These are phyloP conservation scores for Lolium multiflorum DNA, from an alignment of 176 grass and related monocot genomes.

Conservation along the genomic window DNA sequence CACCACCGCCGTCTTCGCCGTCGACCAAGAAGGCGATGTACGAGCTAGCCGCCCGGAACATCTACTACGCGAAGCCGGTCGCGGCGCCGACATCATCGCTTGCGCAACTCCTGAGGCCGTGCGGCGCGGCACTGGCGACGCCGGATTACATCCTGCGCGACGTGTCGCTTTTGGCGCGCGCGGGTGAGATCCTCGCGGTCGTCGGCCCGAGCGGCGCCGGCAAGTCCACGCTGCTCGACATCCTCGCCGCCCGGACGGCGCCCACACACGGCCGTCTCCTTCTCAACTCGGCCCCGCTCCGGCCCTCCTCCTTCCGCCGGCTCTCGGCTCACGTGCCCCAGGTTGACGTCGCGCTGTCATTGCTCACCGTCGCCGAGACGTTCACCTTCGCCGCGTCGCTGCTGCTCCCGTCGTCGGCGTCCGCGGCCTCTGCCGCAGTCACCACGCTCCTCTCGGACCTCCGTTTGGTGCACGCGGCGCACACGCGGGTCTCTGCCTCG, in stretches of 20 bases:
- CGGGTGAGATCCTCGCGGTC: conserved; percentile 86
- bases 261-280: conserved; percentile 70
- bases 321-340: conserved; percentile 88
- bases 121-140: conserved; percentile 39
- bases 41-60: conserved; percentile 75
- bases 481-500: conserved; percentile 64
- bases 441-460: conserved; percentile 63
- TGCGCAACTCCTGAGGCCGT: conserved; percentile 47
- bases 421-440: conserved; percentile 38
- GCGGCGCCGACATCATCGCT: conserved; percentile 37
- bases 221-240: conserved; percentile 93
- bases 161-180: conserved; percentile 71
- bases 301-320: conserved; percentile 62
- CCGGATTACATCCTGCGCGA: conserved; percentile 83
- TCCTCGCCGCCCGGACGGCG: conserved; percentile 71
- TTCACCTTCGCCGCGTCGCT: conserved; percentile 87
- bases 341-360: conserved; percentile 63
- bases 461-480: conserved; percentile 62
- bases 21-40: conserved; percentile 43
- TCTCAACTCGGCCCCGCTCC: conserved; percentile 70
- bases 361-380: conserved; percentile 90
- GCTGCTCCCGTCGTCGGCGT: conserved; percentile 36
- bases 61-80: conserved; percentile 82
- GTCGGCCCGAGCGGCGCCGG: conserved; percentile 93
- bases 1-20: conserved; percentile 6